These are phyloP conservation scores for Saccharum hybrid DNA, from an alignment of 202 grass and related monocot genomes.

Conservation along the genomic window DNA sequence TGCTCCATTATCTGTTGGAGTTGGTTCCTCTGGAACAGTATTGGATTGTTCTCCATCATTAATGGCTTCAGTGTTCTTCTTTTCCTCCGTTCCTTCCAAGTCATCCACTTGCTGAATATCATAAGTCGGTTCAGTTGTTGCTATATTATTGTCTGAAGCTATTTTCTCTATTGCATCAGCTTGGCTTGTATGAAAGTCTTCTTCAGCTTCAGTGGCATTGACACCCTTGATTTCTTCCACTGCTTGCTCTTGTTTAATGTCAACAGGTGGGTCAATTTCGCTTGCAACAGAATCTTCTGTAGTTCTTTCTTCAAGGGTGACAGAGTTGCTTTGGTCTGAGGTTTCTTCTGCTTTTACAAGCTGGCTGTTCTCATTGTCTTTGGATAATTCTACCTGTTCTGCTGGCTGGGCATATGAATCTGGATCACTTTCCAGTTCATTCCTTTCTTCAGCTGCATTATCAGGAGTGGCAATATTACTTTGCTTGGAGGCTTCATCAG, in stretches of 20 bases:
- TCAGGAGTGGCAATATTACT: slow-evolving; percentile 29
- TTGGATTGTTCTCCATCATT: slow-evolving; percentile 28
- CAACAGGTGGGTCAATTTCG: slow-evolving; percentile 26
- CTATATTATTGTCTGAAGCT: slow-evolving; percentile 43
- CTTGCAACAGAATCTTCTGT: slow-evolving; percentile 31
- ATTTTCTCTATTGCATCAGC: slow-evolving; percentile 27
- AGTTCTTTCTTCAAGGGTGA: slow-evolving; percentile 23
- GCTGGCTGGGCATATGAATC: slow-evolving; percentile 38
- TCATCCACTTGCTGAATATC: slow-evolving; percentile 42
- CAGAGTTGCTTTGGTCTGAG: slow-evolving; percentile 26
- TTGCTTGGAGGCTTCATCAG: slow-evolving; percentile 27
- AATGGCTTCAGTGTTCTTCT: not conserved
- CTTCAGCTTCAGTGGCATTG: slow-evolving; percentile 31
- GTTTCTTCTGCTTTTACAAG: slow-evolving; percentile 43
- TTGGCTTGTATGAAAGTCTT: slow-evolving; percentile 31
- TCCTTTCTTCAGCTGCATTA: slow-evolving; percentile 44
- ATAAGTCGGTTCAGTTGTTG: slow-evolving; percentile 27
- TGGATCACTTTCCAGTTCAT: slow-evolving; percentile 37
- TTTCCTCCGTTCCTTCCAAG: slow-evolving; percentile 35
- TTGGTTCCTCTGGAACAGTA: slow-evolving; percentile 20
- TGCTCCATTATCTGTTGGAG: slow-evolving; percentile 39
- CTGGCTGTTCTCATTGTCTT: slow-evolving; percentile 26
- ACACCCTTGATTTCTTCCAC: slow-evolving; percentile 40
- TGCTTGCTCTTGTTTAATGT: slow-evolving; percentile 35
- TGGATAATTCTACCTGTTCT: slow-evolving; percentile 23